Evolutionary conservation across 177 flowering plant species (phyloP).

Genomic region (Telopea speciosissima): DNA sequence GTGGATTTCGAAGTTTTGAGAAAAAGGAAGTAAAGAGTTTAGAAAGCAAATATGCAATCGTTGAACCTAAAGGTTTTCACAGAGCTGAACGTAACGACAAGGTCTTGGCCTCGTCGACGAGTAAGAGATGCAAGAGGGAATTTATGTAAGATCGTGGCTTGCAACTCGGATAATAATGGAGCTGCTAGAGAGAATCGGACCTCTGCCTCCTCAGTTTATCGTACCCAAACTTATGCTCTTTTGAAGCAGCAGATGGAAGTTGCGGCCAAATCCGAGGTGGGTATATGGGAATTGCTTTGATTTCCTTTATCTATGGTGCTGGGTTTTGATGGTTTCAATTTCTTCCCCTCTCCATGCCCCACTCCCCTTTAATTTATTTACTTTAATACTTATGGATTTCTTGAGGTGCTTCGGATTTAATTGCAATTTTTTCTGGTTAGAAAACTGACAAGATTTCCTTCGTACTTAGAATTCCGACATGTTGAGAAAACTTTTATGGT

Average conservation of each 20-base stretch:
- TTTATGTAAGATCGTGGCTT: slow-evolving; percentile 30
- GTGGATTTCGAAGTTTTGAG: no score
- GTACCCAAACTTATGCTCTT: slow-evolving; percentile 68
- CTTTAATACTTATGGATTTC: background rate
- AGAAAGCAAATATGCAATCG: slow-evolving; percentile 31
- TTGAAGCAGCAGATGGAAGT: slow-evolving; percentile 82
- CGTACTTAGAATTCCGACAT: no score
- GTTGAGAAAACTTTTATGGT: background rate
- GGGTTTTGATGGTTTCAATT: no score
- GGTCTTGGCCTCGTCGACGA: slow-evolving; percentile 12
- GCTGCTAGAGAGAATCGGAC: slow-evolving; percentile 22
- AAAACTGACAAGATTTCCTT: no score
- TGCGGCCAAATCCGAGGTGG: slow-evolving; percentile 82
- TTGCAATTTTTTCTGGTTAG: no score
- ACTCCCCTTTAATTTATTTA: no score
- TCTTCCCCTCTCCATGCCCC: no score
- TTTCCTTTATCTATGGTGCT: background rate
- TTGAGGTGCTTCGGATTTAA: background rate
- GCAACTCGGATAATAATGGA: slow-evolving; percentile 28
- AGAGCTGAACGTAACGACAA: slow-evolving; percentile 20
- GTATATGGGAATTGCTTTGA: background rate
- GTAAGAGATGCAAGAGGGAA: background rate
- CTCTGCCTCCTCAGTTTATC: slow-evolving; percentile 35
- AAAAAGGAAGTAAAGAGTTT: background rate
- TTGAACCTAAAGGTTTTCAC: slow-evolving; percentile 21